phyloP scores from a whole-genome alignment of 129 eudicot genomes.

The Flaveria robusta region DNA sequence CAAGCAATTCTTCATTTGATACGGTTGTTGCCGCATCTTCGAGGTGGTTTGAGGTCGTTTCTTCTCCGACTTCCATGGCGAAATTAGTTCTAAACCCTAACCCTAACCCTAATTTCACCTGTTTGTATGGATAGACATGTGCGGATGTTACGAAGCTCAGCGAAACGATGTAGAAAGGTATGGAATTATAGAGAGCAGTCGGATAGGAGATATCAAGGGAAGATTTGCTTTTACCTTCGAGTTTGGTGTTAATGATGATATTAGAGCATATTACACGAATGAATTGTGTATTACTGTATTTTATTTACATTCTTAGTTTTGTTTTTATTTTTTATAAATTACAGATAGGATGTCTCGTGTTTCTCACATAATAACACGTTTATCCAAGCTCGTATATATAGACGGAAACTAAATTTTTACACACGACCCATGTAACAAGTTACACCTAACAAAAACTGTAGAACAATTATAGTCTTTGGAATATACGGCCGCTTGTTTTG shows the following conservation, averaged over 20 bases:
- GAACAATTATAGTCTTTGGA: too few relatives aligned
- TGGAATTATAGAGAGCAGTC: conserved; percentile 3
- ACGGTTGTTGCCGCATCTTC: conserved; percentile 17
- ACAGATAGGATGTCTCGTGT: too few relatives aligned
- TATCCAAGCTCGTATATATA: too few relatives aligned
- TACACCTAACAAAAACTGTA: too few relatives aligned
- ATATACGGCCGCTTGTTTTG: too few relatives aligned
- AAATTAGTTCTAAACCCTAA: conserved; percentile 35
- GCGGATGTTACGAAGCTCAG: conserved; percentile 44
- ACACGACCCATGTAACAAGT: too few relatives aligned
- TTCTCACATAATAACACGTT: too few relatives aligned
- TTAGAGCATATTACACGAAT: too few relatives aligned
- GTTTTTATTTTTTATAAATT: too few relatives aligned
- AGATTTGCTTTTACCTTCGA: neutral
- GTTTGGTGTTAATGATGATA: neutral
- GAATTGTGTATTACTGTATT: too few relatives aligned
- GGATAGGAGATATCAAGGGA: conserved; percentile 13
- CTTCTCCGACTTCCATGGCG: conserved; percentile 33
- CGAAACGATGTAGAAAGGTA: conserved; percentile 12
- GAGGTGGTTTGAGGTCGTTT: conserved; percentile 11
- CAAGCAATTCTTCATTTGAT: conserved; percentile 15
- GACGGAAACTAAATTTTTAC: too few relatives aligned
- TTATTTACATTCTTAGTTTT: too few relatives aligned
- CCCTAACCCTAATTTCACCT: conserved; percentile 35
- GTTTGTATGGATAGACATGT: conserved; percentile 22